Evolutionary conservation across 768 basidiomycete species (phyloP).

Genomic region (Mycena vulgaris): DNA sequence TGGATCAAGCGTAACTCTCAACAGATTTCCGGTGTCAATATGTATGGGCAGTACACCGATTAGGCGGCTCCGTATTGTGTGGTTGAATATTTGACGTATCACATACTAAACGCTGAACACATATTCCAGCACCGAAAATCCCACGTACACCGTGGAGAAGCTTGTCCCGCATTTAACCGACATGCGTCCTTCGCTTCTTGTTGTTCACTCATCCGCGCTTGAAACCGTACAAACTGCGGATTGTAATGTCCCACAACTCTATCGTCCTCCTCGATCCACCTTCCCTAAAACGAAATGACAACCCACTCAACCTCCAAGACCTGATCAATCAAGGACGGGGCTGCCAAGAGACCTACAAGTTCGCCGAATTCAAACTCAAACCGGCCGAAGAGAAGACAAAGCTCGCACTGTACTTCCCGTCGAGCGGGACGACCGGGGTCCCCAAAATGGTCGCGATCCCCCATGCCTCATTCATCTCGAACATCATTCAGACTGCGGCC

Average conservation of each 20-base stretch:
- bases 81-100: background rate
- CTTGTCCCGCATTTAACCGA: background rate
- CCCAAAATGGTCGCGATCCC: slow-evolving; percentile 56
- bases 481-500: slow-evolving; percentile 54
- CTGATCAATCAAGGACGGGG: slow-evolving; percentile 17
- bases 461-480: slow-evolving; percentile 53
- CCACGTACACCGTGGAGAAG: slow-evolving; percentile 20
- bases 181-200: slow-evolving; percentile 24
- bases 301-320: slow-evolving; percentile 5
- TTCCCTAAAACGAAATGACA: too few species aligned
- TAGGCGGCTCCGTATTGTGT: slow-evolving; percentile 15
- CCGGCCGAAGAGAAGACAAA: slow-evolving; percentile 65
- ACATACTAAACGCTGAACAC: background rate
- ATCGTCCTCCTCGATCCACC: slow-evolving; percentile 13
- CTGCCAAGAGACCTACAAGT: slow-evolving; percentile 36
- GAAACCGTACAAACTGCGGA: background rate
- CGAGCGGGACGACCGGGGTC: slow-evolving; percentile 68
- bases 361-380: slow-evolving; percentile 55
- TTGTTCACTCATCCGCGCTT: slow-evolving; percentile 15
- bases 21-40: slow-evolving; percentile 20
- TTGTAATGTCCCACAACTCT: background rate
- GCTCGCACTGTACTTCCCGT: slow-evolving; percentile 65
- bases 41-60: slow-evolving; percentile 28
- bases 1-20: background rate
- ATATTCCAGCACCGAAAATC: slow-evolving; percentile 19